A percentile compares a stretch with the other conserved stretches of the same genome.
Conservation (phyloP, 2,329 filamentous ascomycete species). For the Fusarium nanum region DNA sequence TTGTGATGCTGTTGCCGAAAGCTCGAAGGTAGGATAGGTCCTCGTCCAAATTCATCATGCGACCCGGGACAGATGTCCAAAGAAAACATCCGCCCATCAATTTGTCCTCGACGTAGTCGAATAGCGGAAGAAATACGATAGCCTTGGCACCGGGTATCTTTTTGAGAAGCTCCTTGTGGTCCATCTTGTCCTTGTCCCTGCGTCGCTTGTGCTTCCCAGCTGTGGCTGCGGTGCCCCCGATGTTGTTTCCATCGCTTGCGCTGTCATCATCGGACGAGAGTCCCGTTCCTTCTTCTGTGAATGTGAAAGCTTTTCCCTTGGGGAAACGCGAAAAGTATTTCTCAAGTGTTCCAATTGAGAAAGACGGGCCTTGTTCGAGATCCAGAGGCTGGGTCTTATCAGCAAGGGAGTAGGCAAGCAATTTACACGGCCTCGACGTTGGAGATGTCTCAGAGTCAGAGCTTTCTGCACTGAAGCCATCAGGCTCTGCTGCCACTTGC, state of each 20-base stretch:
- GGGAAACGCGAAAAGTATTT: conserved; percentile 49
- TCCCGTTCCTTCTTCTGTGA: conserved; percentile 45
- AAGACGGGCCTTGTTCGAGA: conserved; percentile 45
- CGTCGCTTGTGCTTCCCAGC: conserved; percentile 14
- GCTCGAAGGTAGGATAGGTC: conserved; percentile 53
- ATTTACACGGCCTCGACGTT: conserved; percentile 44
- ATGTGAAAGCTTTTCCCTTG: conserved; percentile 47
- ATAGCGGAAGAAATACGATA: conserved; percentile 53
- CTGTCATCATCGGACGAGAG: conserved; percentile 50
- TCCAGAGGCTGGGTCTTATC: conserved; percentile 41
- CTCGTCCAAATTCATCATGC: conserved; percentile 53
- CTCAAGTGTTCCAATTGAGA: conserved; percentile 47
- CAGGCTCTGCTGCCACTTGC: conserved; percentile 31
- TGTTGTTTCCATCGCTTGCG: conserved; percentile 38
- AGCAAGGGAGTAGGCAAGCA: conserved; percentile 46
- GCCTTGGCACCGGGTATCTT: conserved; percentile 50
- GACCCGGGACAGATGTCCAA: conserved; percentile 50
- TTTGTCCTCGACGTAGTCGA: conserved; percentile 51
- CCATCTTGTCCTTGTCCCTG: conserved; percentile 38
- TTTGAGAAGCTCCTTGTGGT: conserved; percentile 50
- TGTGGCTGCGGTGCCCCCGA: background rate
- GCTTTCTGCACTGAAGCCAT: conserved; percentile 43
- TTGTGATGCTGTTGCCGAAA: conserved; percentile 55
- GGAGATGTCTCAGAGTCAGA: conserved; percentile 48
- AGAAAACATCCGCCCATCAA: conserved; percentile 53